Base-by-base conservation (phyloP, 768 basidiomycete genomes). In the Pisolithus orientalis region DNA sequence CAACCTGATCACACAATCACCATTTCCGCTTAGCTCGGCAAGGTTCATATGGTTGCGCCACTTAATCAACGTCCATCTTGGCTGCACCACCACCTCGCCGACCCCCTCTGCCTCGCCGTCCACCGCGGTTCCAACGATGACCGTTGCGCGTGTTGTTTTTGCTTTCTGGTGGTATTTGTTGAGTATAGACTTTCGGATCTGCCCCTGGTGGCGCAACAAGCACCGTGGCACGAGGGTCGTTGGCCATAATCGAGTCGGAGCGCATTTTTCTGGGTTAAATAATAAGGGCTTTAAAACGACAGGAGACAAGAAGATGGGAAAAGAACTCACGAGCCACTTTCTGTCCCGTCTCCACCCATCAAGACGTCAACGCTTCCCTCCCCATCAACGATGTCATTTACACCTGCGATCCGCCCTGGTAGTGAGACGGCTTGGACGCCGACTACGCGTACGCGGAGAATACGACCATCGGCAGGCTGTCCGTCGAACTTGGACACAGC, bases 401-500 rank as follows among this genome's bases (percentile, higher is more conserved):
- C 57, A 17, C 79, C 81, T 16, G 78, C 83, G 7, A 85, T 62
- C 51, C 86, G 72, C 7, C 83, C 81, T 6, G 75, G 75, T 2
- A 89, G 71, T 0, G 80, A 70, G 7, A 79, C 75, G 1, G 78
- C 75, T 53, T 75, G 71, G 1, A 74, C 75, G 9, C 84, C 85
- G 13, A 90, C 75, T 46, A 90, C 67, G 49, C 69, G 68, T 6
- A 93, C 87, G 6, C 73, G 78, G 44, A 93, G 70, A 8, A 79
- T 78, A 55, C 84, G 84, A 1, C 90, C 91, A 54, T 94, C 91
- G 3, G 91, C 91, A 17, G 85, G 83, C 54, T 88, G 85, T 32
- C 82, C 83, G 69, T 94, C 70, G 66, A 90, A 94, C 61, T 85
- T 85, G 58, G 77, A 65, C 6, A 93, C 82, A 6, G 90, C 85